Base-by-base conservation (phyloP, 148 eudicot genomes). In the Fagopyrum homotropicum region DNA sequence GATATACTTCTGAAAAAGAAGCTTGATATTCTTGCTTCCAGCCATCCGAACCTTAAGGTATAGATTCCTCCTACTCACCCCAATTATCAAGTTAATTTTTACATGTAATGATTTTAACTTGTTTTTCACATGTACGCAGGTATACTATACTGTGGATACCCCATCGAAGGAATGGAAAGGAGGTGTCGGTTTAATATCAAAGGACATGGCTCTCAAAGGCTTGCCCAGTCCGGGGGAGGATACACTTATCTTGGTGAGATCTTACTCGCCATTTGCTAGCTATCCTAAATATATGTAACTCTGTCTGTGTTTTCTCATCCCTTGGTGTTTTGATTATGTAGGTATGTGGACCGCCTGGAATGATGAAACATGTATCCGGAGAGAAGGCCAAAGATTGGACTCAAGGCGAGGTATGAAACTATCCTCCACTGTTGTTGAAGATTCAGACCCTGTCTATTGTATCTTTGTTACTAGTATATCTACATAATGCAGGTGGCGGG, bases 41-140 rank as follows among this genome's bases (percentile, higher is more conserved):
- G 84, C 84, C 89, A 92, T 78, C 99, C 99, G 29, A 96, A 96
- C 81, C 85, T 96, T 49, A 96, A 92, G 99, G 99, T 92, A 80
- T 47, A 8, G 15, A 16, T 72, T 59, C 7, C 71, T 66, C 51
- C 46, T 72, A 29, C 5, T 14, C 9, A 64, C 40, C 17, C 70
- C 45, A 12, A 4, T 15, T 66, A 40, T 35, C 14, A 66, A 40
- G 40, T 14, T 15, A 15, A 14, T 40, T 40, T 60, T 43, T 15
- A 66, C 40, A 66, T 6, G 19, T 66, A 46, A 6, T 15, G 17
- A 26, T 22, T 66, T 66, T 40, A 22, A 12, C 45, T 30, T 63
- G n/a, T 66, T 66, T 26, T 15, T 6, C 7, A 5, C 47, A 66
- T 43, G 47, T 16, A 14, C 79, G 17, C 81, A 95, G 99, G 82